Conservation (phyloP, 2,329 filamentous ascomycete species). For the Pseudopithomyces chartarum region DNA sequence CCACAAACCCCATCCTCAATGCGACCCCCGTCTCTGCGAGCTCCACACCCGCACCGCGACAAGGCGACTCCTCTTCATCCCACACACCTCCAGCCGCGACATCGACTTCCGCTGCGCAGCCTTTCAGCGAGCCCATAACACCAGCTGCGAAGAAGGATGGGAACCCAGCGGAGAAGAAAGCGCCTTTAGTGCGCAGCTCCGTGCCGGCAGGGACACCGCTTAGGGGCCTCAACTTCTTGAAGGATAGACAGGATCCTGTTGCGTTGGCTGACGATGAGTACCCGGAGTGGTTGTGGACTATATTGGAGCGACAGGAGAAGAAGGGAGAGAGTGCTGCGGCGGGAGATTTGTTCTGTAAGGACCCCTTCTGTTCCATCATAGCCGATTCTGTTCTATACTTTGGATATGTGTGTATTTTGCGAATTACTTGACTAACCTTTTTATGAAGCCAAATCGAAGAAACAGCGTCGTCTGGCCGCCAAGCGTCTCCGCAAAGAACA, state of each 20-base stretch:
- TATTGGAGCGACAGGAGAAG: slow-evolving; percentile 66
- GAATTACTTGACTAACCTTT: background rate
- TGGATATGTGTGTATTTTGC: background rate
- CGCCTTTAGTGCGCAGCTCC: slow-evolving; percentile 46
- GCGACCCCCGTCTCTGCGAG: slow-evolving; percentile 34
- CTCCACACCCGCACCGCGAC: slow-evolving; percentile 31
- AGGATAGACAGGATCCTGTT: slow-evolving; percentile 73
- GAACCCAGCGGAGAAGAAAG: slow-evolving; percentile 33
- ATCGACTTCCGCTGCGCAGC: slow-evolving; percentile 52
- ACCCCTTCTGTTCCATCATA: background rate
- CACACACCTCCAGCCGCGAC: slow-evolving; percentile 47
- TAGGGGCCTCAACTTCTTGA: slow-evolving; percentile 77
- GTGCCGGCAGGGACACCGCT: slow-evolving; percentile 72
- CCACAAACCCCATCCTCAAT: slow-evolving; percentile 25
- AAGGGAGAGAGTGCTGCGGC: slow-evolving; percentile 58
- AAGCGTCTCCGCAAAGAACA: slow-evolving; percentile 67
- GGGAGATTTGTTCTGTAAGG: slow-evolving; percentile 80
- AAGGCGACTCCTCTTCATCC: slow-evolving; percentile 29
- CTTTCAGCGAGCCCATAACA: slow-evolving; percentile 50
- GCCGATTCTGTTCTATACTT: slow-evolving; percentile 53
- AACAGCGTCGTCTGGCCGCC: slow-evolving; percentile 73
- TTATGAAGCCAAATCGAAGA: slow-evolving; percentile 70
- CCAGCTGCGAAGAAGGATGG: slow-evolving; percentile 31
- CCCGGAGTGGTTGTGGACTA: slow-evolving; percentile 79
- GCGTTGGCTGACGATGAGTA: slow-evolving; percentile 77